Conservation (phyloP, 164 flowering plant genomes). For the Aristolochia contorta region DNA sequence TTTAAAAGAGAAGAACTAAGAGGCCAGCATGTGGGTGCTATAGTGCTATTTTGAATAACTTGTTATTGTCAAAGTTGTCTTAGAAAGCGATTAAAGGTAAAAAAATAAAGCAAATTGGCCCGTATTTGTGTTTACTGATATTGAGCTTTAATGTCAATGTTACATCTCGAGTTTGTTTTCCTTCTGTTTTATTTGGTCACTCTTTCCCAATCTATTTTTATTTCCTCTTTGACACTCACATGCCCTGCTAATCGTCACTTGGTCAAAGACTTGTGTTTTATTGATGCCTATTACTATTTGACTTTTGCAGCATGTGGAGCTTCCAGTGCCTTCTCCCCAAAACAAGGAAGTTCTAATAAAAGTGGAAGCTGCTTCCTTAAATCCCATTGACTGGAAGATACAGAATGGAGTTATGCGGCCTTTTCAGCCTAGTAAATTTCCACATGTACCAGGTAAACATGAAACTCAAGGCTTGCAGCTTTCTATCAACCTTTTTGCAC, state of each 20-base stretch:
- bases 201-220: not conserved
- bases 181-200: too few relatives aligned
- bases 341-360: slow-evolving; percentile 13
- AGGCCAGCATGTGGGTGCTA: too few relatives aligned
- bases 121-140: too few relatives aligned
- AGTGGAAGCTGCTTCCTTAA: slow-evolving; percentile 13
- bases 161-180: too few relatives aligned
- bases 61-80: too few relatives aligned
- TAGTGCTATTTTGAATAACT: too few relatives aligned
- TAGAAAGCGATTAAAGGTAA: too few relatives aligned
- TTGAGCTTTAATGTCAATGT: too few relatives aligned
- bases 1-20: too few relatives aligned
- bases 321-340: slow-evolving; percentile 16
- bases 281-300: not conserved
- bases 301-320: slow-evolving; percentile 15
- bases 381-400: slow-evolving; percentile 16
- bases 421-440: slow-evolving; percentile 11
- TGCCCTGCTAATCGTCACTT: too few relatives aligned
- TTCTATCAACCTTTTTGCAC: not conserved
- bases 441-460: slow-evolving; percentile 13
- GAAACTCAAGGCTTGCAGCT: not conserved
- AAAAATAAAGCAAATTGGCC: too few relatives aligned
- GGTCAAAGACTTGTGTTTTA: not conserved
- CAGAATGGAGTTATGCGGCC: slow-evolving; percentile 9
- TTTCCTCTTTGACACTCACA: not conserved